phyloP scores from a whole-genome alignment of 495 filamentous ascomycete species.

The Neurospora sp. region DNA sequence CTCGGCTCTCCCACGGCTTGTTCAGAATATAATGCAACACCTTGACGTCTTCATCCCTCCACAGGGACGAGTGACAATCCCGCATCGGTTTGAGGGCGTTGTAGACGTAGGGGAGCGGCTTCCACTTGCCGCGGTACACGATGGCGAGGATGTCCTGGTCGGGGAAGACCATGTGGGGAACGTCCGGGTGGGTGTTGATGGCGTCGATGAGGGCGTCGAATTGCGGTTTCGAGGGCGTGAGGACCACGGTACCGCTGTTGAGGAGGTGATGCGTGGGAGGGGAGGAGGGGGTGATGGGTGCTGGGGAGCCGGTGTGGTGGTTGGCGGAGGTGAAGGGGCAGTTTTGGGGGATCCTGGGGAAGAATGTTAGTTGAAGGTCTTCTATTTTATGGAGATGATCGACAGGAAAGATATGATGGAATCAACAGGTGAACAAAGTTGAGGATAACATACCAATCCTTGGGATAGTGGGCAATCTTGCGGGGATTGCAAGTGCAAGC shows the following conservation, averaged over 20 bases:
- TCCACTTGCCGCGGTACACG: conserved; percentile 28
- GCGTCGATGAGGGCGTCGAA: conserved; percentile 25
- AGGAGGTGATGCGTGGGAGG: conserved; percentile 30
- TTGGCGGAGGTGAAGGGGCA: conserved; percentile 30
- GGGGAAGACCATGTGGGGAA: conserved; percentile 31
- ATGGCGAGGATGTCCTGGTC: conserved; percentile 32
- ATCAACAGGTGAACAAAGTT: neutral
- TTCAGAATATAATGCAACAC: conserved; percentile 29
- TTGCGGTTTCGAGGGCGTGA: conserved; percentile 22
- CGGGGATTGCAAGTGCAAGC: conserved; percentile 31
- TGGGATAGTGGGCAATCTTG: conserved; percentile 28
- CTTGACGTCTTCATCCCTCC: conserved; percentile 27
- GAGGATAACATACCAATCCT: conserved; percentile 18
- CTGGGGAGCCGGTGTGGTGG: conserved; percentile 25
- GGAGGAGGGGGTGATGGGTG: conserved; percentile 19
- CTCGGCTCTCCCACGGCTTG: conserved; percentile 30
- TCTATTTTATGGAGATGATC: neutral
- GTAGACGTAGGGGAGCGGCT: conserved; percentile 27
- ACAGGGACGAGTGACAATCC: conserved; percentile 20
- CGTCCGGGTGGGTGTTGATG: conserved; percentile 33
- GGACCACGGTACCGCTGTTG: conserved; percentile 29
- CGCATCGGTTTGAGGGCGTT: conserved; percentile 33
- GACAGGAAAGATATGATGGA: neutral
- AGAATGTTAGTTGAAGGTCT: neutral
- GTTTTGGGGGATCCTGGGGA: conserved; percentile 23